Base-by-base conservation (phyloP, 1,284 basidiomycete genomes). In the Cryptococcus sp. region DNA sequence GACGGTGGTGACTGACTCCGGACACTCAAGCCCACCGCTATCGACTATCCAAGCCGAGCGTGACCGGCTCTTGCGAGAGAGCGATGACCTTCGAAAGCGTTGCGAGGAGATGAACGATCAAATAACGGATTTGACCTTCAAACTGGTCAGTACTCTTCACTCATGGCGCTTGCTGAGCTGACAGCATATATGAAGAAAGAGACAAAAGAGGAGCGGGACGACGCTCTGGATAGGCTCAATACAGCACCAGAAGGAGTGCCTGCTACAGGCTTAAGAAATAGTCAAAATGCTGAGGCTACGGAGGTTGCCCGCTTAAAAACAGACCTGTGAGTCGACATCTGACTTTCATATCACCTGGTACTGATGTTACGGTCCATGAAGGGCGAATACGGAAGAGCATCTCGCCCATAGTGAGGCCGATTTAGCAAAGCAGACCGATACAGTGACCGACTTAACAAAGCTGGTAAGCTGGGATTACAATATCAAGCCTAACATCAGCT, bases 291-390 rank as follows among this genome's bases (percentile, higher is more conserved):
- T 19, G 42, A 48, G 10, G 47, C 63, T 0, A 59, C 50, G 5
- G 92, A 95, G 75, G 85, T 91, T 47, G 91, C 93, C 69, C 82
- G 88, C 39, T 77, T 94, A 41, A 83, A 90, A 27, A 77, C 81
- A 2, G 90, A 92, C 56, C 82, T 94, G 90, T 92, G 79, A 83
- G 90, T 65, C 51, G 65, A 71, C 45, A 42, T 35, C 30, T 35
- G 5, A 45, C 22, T 2, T 5, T 22, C 42, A 45, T 45, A 20
- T 43, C 13, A 13, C 17, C 15, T 67, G 71, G 30, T 35, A 10
- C 30, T 35, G 30, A 35, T 10, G 30, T 5, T 35, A 10, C 25
- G 54, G 49, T 25, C 17, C 20, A 10, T 1, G 1, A 78, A 93
- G 90, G 22, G 54, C 61, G 0, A 69, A 63, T 40, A 72, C 91